Evolutionary conservation across 2,329 filamentous ascomycete genomes (phyloP), one percentile per base, ranked within the genome.

Genomic region (Fusarium tanahbumbuense): DNA sequence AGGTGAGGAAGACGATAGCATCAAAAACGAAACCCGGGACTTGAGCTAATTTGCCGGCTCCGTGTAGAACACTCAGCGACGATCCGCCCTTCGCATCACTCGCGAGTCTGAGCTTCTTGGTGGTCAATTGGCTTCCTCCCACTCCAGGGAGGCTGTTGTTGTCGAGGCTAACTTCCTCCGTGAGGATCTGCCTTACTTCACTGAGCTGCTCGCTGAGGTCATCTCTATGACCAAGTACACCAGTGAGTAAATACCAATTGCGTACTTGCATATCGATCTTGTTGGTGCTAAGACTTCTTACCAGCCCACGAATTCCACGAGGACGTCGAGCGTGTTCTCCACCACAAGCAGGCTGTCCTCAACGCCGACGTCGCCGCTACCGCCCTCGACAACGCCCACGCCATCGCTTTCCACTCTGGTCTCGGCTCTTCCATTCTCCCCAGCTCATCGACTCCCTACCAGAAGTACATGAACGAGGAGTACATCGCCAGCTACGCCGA

Each of bases 101-200:
- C 92, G 96, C 85, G 96, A 99, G 86, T 89, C 93, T 77, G 96
- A 99, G 85, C 91, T 99, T 68, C 90, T 99, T 72, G 96, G 97
- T 80, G 93, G 93, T 77, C 91, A 95, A 88, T 90, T 98, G 84
- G 88, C 85, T 76, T 87, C 95, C 73, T 93, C 92, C 83, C 94
- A 98, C 85, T 94, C 93, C 76, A 92, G 95, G 79, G 96, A 99
- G 87, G 94, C 94, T 79, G 85, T 99, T 70, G 90, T 99, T 65
- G 85, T 99, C 78, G 91, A 95, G 83, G 93, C 96, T 80, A 97
- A 92, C 85, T 99, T 99, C 88, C 89, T 99, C 74, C 91, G 93
- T 80, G 91, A 96, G 80, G 94, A 99, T 81, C 90, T 99, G 74
- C 96, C 96, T 75, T 99, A 98, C 89, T 99, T 97, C 82, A 89